phyloP scores from a whole-genome alignment of 108 stramenopile genomes.

The Fistulifera solaris region DNA sequence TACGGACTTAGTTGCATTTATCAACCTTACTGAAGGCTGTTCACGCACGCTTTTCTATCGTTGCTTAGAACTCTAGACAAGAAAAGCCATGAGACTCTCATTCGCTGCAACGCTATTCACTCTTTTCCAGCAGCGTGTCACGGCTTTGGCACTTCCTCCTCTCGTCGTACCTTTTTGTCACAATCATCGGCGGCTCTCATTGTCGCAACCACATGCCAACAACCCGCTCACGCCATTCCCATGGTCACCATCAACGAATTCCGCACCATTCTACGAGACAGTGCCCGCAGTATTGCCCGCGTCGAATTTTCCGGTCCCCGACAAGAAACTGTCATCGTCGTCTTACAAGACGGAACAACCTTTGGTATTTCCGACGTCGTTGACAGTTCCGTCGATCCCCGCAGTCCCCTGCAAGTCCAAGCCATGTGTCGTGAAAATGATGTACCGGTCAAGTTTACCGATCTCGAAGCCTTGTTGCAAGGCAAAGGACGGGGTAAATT shows the following conservation, averaged over 20 bases:
- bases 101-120: too few species aligned
- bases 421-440: constrained; percentile 60
- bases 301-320: constrained; percentile 75
- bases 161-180: too few species aligned
- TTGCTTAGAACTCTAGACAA: too few species aligned
- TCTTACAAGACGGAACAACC: constrained; percentile 60
- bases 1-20: too few species aligned
- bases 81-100: too few species aligned
- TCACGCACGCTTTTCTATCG: too few species aligned
- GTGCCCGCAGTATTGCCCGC: constrained; percentile 41
- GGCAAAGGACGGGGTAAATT: constrained; percentile 56
- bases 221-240: constrained; percentile 34
- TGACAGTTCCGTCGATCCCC: constrained; percentile 63
- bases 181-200: too few species aligned
- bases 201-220: constrained; percentile 4
- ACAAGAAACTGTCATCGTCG: constrained; percentile 57
- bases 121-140: too few species aligned
- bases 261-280: constrained; percentile 46
- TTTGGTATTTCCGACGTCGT: constrained; percentile 70
- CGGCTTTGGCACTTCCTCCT: too few species aligned
- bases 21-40: too few species aligned
- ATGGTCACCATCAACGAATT: constrained; percentile 70
- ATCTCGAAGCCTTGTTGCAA: constrained; percentile 34
- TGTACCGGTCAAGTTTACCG: constrained; percentile 52
- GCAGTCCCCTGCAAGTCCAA: constrained; percentile 60